Base-by-base conservation (phyloP, 768 basidiomycete species). In the Trametes cubensis region DNA sequence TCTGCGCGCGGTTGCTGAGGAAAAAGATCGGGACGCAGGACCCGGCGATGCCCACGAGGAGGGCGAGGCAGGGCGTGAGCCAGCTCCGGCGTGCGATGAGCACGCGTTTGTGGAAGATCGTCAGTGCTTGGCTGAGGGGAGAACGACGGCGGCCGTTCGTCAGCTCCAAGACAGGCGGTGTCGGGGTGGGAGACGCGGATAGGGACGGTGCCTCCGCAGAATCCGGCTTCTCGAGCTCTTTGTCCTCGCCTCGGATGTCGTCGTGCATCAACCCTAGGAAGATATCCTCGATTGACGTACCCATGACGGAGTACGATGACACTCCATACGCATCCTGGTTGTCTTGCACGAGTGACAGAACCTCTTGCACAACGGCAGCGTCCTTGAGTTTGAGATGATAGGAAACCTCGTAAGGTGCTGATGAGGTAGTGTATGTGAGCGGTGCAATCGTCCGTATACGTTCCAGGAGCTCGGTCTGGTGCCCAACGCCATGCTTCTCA, bases 281-380 rank as follows among this genome's bases (percentile, higher is more conserved):
- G 47, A 94, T 88, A 59, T 92, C 89, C 71, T 94, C 91, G 42
- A 94, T 87, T 8, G 89, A 84, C 0, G 90, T 87, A 11, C 88
- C 86, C 21, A 88, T 73, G 23, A 91, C 79, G 58, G 91, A 87
- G 67, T 87, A 89, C 0, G 83, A 84, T 0, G 68, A 68, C 40
- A 90, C 76, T 10, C 70, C 61, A 45, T 78, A 76, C 0, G 65
- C 62, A 8, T 58, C 66, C 40, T 74, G 76, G 39, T 85, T 78
- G 0, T 71, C 61, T 28, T 89, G 84, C 0, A 92, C 73, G 3
- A 85, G 48, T 28, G 78, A 77, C 18, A 92, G 79, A 17, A 89
- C 82, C 26, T 76, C 73, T 45, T 83, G 81, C 3, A 92, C 85
- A 3, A 77, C 68, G 0, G 65, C 63, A 4, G 84, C 67, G 57